Evolutionary conservation across 352 stramenopile genomes (phyloP).

Genomic region (Globisporangium alternatum): DNA sequence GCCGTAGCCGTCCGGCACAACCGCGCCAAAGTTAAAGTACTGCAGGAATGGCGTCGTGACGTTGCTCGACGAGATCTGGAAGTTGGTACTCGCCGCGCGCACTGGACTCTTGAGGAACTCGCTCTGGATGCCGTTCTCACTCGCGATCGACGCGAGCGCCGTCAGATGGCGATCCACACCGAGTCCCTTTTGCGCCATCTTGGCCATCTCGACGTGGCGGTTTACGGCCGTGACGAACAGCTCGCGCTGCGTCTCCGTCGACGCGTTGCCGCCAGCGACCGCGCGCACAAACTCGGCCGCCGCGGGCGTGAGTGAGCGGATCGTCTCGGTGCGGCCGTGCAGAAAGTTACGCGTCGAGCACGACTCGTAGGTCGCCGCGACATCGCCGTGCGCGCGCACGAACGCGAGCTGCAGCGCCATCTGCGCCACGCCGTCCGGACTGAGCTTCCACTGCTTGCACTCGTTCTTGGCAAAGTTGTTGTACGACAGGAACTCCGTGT

Average conservation of each 20-base stretch:
- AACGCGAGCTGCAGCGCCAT: slow-evolving; percentile 92
- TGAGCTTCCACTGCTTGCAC: slow-evolving; percentile 91
- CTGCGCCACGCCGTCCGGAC: slow-evolving; percentile 88
- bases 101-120: slow-evolving; percentile 81
- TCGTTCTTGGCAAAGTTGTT: slow-evolving; percentile 87
- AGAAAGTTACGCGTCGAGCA: slow-evolving; percentile 90
- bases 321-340: slow-evolving; percentile 91
- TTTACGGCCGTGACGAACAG: slow-evolving; percentile 70
- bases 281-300: slow-evolving; percentile 67
- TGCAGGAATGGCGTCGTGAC: slow-evolving; percentile 86
- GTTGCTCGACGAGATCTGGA: slow-evolving; percentile 91
- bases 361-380: slow-evolving; percentile 89
- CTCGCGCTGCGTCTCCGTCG: slow-evolving; percentile 51
- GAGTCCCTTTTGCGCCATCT: slow-evolving; percentile 83
- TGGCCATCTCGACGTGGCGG: slow-evolving; percentile 88
- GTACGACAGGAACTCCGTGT: slow-evolving; percentile 82
- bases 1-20: slow-evolving; percentile 87
- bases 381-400: slow-evolving; percentile 66
- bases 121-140: slow-evolving; percentile 48
- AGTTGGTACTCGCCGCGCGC: slow-evolving; percentile 79
- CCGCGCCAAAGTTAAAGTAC: slow-evolving; percentile 89
- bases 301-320: slow-evolving; percentile 79
- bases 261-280: slow-evolving; percentile 37
- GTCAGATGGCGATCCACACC: slow-evolving; percentile 87
- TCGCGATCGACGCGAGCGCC: slow-evolving; percentile 77